Base-by-base conservation (phyloP, 163 green algal genomes). In the Scenedesmus sp. region DNA sequence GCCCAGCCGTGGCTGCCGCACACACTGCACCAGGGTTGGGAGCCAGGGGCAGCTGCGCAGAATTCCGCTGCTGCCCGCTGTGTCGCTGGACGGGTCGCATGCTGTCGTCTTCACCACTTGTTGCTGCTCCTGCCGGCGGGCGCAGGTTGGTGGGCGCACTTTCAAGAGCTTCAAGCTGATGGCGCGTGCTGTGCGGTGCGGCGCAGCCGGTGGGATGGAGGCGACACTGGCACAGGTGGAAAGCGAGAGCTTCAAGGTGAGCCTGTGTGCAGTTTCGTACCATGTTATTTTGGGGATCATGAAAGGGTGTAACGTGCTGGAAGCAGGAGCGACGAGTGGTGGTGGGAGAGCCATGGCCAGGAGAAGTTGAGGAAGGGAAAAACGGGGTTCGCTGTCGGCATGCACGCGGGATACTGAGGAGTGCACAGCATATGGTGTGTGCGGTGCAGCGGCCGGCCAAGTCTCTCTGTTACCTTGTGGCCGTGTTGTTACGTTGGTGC, bases 201-300 rank as follows among this genome's bases (percentile, higher is more conserved):
- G 89, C 37, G 37, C 65, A 7, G 44, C 5, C 26, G 86, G 46
- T 7, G 42, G 88, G 30, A 20, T 16, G 15, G 68, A 89, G 15
- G 20, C 70, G 13, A 40, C 42, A 13, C 15, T 92, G 35, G 81
- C 88, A 2, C 88, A 92, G 68, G 81, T 89, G 44, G 88, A 92
- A 59, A 92, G 81, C 24, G 88, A 92, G 65, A 88, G 24, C 12
- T 92, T 92, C 88, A 92, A 92, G 88, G 88, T 92, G 37, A 26
- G 87, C 2, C 56, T 9, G 20, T 20, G 22, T n/a, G 20, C 56
- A 70, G 20, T n/a, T 70, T n/a, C n/a, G 56, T n/a, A 33, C 30
- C 56, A 70, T 70, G 56, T 81, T 59, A 35, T 16, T 40, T 12
- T 65, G 80, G 44, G 18, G 40, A 59, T 7, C 40, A 56, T n/a